These are phyloP conservation scores for Diplodia mutila DNA, from an alignment of 2,329 filamentous ascomycete species.

Conservation along the genomic window DNA sequence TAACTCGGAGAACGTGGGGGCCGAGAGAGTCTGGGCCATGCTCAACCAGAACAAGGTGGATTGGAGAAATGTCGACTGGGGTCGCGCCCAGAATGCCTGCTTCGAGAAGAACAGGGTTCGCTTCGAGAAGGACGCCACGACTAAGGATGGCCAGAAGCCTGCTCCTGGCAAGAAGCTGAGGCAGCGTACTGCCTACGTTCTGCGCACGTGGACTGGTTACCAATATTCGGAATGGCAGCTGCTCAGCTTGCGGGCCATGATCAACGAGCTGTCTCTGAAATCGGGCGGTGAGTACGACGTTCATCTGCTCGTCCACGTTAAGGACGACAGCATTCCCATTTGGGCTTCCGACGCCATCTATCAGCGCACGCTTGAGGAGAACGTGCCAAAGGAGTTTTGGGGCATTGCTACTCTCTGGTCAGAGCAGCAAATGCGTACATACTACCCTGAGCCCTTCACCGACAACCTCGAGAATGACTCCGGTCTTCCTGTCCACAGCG, in stretches of 20 bases:
- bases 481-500: constrained; percentile 74
- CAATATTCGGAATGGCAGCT: constrained; percentile 78
- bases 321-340: constrained; percentile 73
- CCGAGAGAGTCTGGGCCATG: constrained; percentile 56
- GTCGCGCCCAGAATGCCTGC: constrained; percentile 52
- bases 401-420: constrained; percentile 92
- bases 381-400: constrained; percentile 81
- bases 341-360: constrained; percentile 76
- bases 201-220: constrained; percentile 84
- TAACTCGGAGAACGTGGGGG: constrained; percentile 49
- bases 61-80: constrained; percentile 55
- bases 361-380: constrained; percentile 66
- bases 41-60: constrained; percentile 59
- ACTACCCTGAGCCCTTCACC: constrained; percentile 87
- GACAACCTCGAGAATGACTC: constrained; percentile 63
- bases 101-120: constrained; percentile 54
- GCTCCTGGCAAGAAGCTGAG: constrained; percentile 46
- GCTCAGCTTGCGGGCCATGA: constrained; percentile 79
- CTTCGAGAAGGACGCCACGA: constrained; percentile 43
- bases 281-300: constrained; percentile 87
- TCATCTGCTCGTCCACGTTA: constrained; percentile 83
- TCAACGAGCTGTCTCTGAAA: constrained; percentile 77
- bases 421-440: constrained; percentile 85
- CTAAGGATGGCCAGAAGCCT: constrained; percentile 32
- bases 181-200: constrained; percentile 76